A percentile compares a stretch with the other conserved stretches of the same genome.
These are phyloP conservation scores for Calocybe indica DNA, from an alignment of 768 basidiomycete genomes.

Conservation along the genomic window DNA sequence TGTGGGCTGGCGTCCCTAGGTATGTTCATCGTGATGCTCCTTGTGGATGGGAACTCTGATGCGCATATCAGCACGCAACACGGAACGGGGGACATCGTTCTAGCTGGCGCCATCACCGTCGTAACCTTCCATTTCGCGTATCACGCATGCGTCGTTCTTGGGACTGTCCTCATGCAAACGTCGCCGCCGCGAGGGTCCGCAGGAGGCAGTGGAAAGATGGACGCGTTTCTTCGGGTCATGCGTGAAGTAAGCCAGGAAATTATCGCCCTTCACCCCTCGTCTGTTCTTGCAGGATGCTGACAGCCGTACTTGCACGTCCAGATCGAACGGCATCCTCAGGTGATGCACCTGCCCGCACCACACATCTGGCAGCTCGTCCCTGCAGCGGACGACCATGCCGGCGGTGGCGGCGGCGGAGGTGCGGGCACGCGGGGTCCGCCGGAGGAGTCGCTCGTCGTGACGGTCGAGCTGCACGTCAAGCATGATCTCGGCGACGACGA, in stretches of 20 bases:
- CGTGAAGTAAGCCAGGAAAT: conserved; percentile 53
- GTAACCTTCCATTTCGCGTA: conserved; percentile 83
- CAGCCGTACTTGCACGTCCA: conserved; percentile 18
- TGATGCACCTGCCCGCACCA: conserved; percentile 77
- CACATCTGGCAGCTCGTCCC: conserved; percentile 86
- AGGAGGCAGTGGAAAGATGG: conserved; percentile 57
- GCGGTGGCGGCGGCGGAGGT: background rate
- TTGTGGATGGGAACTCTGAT: background rate
- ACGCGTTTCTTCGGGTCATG: conserved; percentile 73
- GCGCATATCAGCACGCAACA: conserved; percentile 40
- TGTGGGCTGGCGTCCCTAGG: conserved; percentile 49
- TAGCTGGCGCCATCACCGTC: conserved; percentile 71
- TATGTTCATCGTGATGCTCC: conserved; percentile 26
- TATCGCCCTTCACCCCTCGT: background rate
- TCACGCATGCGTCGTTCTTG: conserved; percentile 76
- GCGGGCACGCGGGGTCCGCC: background rate
- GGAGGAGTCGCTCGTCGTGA: conserved; percentile 53
- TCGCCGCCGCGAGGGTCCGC: conserved; percentile 60
- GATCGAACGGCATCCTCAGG: conserved; percentile 82
- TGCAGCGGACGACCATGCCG: conserved; percentile 14
- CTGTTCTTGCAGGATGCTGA: background rate
- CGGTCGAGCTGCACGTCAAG: conserved; percentile 73
- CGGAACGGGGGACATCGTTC: conserved; percentile 72
- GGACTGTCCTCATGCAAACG: conserved; percentile 85
- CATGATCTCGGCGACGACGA: conserved; percentile 64